phyloP scores from a whole-genome alignment of 1,139 yeast species.

The Suhomyces chickasaworum region DNA sequence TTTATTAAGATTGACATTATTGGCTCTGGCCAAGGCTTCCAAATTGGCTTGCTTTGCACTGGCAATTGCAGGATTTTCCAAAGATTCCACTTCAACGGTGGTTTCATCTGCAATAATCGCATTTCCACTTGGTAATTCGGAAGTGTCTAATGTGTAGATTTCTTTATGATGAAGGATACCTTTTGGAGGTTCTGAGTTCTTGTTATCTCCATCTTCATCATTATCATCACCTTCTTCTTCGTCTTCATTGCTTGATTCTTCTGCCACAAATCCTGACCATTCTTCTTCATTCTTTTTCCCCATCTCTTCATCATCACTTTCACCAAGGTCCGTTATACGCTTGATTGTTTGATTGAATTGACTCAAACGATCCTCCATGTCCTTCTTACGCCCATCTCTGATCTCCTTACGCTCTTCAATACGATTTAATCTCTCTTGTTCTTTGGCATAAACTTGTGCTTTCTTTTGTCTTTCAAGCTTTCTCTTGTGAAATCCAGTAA shows the following conservation, averaged over 20 bases:
- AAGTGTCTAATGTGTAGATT: constrained; percentile 48
- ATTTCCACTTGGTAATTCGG: constrained; percentile 39
- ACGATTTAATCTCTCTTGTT: constrained; percentile 70
- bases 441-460: constrained; percentile 74
- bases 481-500: constrained; percentile 95
- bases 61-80: constrained; percentile 49
- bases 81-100: constrained; percentile 60
- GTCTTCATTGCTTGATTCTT: constrained; percentile 23
- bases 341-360: constrained; percentile 58
- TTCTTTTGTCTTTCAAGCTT: constrained; percentile 84
- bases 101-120: constrained; percentile 57
- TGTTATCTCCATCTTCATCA: constrained; percentile 16
- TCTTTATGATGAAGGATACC: constrained; percentile 48
- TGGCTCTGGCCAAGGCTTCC: constrained; percentile 58
- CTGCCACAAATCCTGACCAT: constrained; percentile 24
- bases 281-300: constrained; percentile 17
- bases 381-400: constrained; percentile 69
- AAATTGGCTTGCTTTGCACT: constrained; percentile 39
- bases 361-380: constrained; percentile 62
- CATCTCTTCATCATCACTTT: constrained; percentile 31
- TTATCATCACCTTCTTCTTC: constrained; percentile 19
- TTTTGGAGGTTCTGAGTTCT: constrained; percentile 20
- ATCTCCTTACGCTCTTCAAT: constrained; percentile 75
- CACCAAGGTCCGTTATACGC: constrained; percentile 38
- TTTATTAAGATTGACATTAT: constrained; percentile 62